These are phyloP conservation scores for Stenocarpella maydis DNA, from an alignment of 2,329 filamentous ascomycete genomes.

Conservation along the genomic window DNA sequence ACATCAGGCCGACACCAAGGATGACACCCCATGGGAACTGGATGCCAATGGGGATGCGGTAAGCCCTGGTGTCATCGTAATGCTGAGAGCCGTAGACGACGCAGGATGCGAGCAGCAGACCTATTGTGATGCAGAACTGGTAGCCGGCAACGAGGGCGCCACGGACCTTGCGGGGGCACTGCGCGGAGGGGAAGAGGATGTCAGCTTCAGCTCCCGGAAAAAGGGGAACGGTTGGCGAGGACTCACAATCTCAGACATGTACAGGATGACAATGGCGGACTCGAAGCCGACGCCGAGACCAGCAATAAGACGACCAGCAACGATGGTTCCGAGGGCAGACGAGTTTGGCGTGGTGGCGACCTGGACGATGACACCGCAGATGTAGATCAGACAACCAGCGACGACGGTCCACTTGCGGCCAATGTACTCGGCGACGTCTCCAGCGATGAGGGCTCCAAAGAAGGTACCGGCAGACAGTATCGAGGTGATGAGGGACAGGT, in stretches of 20 bases:
- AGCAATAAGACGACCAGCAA: constrained; percentile 77
- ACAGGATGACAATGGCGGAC: constrained; percentile 81
- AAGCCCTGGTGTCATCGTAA: constrained; percentile 69
- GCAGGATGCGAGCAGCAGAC: constrained; percentile 76
- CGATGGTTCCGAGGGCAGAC: constrained; percentile 67
- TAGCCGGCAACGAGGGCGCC: constrained; percentile 83
- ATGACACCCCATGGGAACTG: constrained; percentile 85
- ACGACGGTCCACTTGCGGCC: constrained; percentile 79
- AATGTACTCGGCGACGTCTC: constrained; percentile 78
- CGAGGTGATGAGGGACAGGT: constrained; percentile 71
- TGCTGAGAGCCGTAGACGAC: constrained; percentile 77
- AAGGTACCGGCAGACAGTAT: constrained; percentile 83
- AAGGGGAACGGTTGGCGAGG: neutral
- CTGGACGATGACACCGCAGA: constrained; percentile 73
- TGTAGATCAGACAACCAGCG: constrained; percentile 75
- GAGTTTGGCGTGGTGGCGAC: constrained; percentile 58
- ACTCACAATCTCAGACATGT: constrained; percentile 83
- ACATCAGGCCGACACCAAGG: constrained; percentile 73
- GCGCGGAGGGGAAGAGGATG: constrained; percentile 32
- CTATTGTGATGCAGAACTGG: constrained; percentile 85
- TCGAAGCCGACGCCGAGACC: constrained; percentile 84
- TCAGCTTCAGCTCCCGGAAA: constrained; percentile 31
- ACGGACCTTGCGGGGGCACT: constrained; percentile 73
- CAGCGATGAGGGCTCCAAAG: constrained; percentile 79
- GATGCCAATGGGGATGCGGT: constrained; percentile 82